Evolutionary conservation across 495 filamentous ascomycete species (phyloP).

Genomic region (Lasiosphaeris hirsuta): DNA sequence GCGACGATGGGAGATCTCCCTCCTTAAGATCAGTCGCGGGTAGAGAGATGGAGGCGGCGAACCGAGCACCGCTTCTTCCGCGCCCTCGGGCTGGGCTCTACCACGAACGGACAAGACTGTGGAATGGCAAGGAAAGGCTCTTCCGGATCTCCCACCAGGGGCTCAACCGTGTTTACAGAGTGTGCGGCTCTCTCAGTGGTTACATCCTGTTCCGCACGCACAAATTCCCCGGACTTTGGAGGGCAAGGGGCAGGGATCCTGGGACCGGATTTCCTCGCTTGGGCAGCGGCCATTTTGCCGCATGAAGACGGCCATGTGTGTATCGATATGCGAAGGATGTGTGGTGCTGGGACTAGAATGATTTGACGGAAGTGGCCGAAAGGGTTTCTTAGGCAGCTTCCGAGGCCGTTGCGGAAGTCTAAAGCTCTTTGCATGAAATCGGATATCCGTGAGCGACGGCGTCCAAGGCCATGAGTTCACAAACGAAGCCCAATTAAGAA

Average conservation of each 20-base stretch:
- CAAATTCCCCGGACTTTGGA: background rate
- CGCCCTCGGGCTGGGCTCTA: background rate
- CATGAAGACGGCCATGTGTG: too few relatives aligned
- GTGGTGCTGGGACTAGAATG: background rate
- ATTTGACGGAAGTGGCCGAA: background rate
- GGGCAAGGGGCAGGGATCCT: too few relatives aligned
- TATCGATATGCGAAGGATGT: too few relatives aligned
- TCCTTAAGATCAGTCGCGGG: too few relatives aligned
- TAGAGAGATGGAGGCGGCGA: too few relatives aligned
- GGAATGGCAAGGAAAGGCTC: background rate
- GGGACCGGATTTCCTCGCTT: too few relatives aligned
- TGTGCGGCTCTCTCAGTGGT: background rate
- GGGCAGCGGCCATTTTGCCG: too few relatives aligned
- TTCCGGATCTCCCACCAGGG: constrained; percentile 4
- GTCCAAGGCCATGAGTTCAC: background rate
- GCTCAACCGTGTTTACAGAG: background rate
- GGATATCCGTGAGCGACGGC: background rate
- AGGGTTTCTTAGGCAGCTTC: too few relatives aligned
- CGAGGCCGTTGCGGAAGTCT: too few relatives aligned
- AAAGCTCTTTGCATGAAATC: background rate
- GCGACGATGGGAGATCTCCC: too few relatives aligned
- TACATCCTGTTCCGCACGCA: background rate
- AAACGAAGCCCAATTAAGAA: constrained; percentile 5
- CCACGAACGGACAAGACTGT: background rate
- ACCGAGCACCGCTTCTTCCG: background rate